Evolutionary conservation across 768 basidiomycete genomes (phyloP).

Genomic region (Suillus paluster): DNA sequence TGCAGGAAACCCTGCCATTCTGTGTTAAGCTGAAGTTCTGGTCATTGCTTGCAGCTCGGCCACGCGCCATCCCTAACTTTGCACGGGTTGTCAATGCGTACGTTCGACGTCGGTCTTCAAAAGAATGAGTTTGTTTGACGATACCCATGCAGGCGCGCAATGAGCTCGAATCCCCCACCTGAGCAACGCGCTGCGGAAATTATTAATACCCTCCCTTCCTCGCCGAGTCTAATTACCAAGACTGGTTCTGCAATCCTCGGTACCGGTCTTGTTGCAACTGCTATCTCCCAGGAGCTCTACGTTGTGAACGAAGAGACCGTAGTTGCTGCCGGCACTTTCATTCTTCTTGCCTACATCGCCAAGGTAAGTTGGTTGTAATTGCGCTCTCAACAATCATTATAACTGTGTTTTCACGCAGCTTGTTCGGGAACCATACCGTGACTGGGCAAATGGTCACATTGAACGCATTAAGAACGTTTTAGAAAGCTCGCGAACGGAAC

Average conservation of each 20-base stretch:
- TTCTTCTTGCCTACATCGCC: conserved; percentile 82
- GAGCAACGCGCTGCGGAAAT: conserved; percentile 88
- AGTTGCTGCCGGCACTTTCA: conserved; percentile 80
- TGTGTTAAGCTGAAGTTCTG: background rate
- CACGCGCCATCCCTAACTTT: conserved; percentile 53
- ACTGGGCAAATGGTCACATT: conserved; percentile 92
- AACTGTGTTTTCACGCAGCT: conserved; percentile 47
- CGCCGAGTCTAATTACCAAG: conserved; percentile 90
- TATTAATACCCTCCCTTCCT: conserved; percentile 85
- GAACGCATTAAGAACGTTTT: conserved; percentile 82
- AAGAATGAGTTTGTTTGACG: conserved; percentile 12
- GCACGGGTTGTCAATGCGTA: conserved; percentile 54
- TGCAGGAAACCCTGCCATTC: background rate
- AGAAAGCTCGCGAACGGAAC: conserved; percentile 80
- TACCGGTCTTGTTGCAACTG: conserved; percentile 85
- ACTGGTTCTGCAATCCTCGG: conserved; percentile 92
- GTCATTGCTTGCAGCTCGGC: conserved; percentile 48
- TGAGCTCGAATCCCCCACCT: conserved; percentile 74
- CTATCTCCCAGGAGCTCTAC: conserved; percentile 96
- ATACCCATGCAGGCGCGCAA: conserved; percentile 55
- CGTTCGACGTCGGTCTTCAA: conserved; percentile 25
- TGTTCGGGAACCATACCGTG: conserved; percentile 84
- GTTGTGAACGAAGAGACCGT: conserved; percentile 97
- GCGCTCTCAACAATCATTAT: conserved; percentile 7
- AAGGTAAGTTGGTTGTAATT: conserved; percentile 54